A percentile compares a stretch with the other conserved stretches of the same genome.
phyloP scores from a whole-genome alignment of 345 rosid genomes.

The Gossypium thurberi region DNA sequence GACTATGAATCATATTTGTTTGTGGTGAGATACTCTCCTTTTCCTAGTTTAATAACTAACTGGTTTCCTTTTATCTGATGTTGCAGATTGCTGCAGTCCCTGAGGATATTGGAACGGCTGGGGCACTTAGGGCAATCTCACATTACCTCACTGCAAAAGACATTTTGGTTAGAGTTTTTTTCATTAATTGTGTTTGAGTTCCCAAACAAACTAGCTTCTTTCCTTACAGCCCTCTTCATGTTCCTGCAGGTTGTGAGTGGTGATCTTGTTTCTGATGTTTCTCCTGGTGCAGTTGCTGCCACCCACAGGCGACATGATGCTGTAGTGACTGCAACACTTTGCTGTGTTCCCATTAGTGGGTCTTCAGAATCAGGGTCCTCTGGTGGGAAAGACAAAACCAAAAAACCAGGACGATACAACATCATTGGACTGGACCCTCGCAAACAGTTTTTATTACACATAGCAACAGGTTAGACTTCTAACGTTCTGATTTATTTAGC shows the following conservation, averaged over 20 bases:
- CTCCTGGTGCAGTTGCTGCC: constrained; percentile 87
- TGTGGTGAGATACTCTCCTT: background rate
- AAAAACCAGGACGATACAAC: constrained; percentile 71
- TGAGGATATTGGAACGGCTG: constrained; percentile 92
- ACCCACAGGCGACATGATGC: constrained; percentile 94
- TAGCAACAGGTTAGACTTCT: constrained; percentile 62
- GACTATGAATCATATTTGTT: background rate
- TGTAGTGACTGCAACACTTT: constrained; percentile 78
- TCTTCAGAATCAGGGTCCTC: constrained; percentile 66
- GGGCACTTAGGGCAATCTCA: constrained; percentile 85
- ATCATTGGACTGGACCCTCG: constrained; percentile 75
- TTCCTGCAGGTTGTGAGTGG: constrained; percentile 80
- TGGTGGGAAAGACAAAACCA: constrained; percentile 78
- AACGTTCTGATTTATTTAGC: background rate
- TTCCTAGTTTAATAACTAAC: background rate
- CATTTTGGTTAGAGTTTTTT: constrained; percentile 57
- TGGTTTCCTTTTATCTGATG: background rate
- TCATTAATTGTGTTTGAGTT: constrained; percentile 17
- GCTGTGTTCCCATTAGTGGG: constrained; percentile 76
- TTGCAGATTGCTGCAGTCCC: constrained; percentile 85
- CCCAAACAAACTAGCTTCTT: constrained; percentile 3
- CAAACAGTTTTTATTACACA: constrained; percentile 64
- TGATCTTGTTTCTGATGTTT: constrained; percentile 95
- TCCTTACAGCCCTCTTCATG: constrained; percentile 4
- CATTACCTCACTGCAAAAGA: constrained; percentile 85